Evolutionary conservation across 2,329 filamentous ascomycete species (phyloP), one percentile per base, ranked within the genome.

Genomic region (Clonostachys rhizophaga): DNA sequence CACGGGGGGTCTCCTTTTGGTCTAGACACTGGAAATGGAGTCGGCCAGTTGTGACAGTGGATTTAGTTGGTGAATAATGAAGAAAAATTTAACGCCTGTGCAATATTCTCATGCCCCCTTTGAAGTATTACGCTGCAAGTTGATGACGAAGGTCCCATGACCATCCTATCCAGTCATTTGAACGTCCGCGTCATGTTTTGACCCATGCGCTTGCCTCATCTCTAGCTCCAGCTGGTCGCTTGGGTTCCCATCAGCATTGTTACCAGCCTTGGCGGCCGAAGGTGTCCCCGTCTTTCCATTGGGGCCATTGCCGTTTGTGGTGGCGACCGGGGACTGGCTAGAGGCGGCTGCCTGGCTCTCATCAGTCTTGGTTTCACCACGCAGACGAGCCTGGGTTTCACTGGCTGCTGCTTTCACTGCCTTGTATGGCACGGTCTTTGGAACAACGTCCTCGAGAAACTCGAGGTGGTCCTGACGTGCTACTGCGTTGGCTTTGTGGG

Each of bases 381-480:
- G 57, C 11, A 65, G 33, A 33, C 47, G 37, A 36, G 44, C 12
- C 40, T 16, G 40, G 41, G 43, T 43, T n/a, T 68, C 67, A 59
- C 67, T 70, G 1, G 79, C 74, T 52, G 81, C 58, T 41, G 83
- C 83, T 70, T 91, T 92, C 69, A 87, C 81, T 55, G 88, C 81
- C 62, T 87, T 89, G 71, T 84, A 95, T 14, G 89, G 84, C 6
- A 85, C 81, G 2, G 91, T 96, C 63, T 87, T 87, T 48, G 94
- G 94, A 36, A 96, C 87, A 24, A 95, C 82, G 66, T 99, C 94
- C 52, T 87, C 79, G 13, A 99, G 81, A 62, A 99, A 99, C 65
- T 99, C 91, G 45, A 99, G 85, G 64, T 95, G 95, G 66, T 97
- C 94, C 52, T 91, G 84, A 62, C 90, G 87, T 8, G 87, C 81